phyloP scores from a whole-genome alignment of 2,329 filamentous ascomycete species.

The Aspergillus pseudotamarii region DNA sequence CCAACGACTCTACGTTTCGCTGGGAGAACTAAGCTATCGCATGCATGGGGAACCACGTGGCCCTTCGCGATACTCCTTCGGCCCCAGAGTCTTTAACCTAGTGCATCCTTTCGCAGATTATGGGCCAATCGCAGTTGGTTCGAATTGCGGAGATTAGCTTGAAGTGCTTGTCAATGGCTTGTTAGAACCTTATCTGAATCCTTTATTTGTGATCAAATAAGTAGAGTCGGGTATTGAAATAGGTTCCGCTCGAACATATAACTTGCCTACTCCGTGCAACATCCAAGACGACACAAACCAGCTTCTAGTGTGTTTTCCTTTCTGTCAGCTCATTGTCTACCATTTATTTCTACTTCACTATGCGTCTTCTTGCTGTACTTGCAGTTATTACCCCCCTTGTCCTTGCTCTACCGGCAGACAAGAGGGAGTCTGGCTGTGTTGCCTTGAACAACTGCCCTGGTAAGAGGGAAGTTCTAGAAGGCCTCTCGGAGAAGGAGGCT shows the following conservation, averaged over 20 bases:
- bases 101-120: background rate
- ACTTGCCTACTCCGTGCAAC: background rate
- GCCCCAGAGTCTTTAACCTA: background rate
- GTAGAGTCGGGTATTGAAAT: background rate
- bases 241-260: background rate
- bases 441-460: background rate
- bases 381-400: background rate
- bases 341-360: background rate
- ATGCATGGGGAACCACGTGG: background rate
- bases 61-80: background rate
- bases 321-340: background rate
- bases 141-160: background rate
- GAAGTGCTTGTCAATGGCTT: background rate
- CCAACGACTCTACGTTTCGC: background rate
- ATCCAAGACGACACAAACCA: background rate
- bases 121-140: background rate
- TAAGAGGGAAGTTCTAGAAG: background rate
- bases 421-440: background rate
- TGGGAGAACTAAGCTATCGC: background rate
- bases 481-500: background rate
- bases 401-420: background rate
- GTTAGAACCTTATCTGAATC: background rate
- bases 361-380: background rate
- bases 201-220: background rate
- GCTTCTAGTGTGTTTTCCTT: background rate